A percentile compares a stretch with the other conserved stretches of the same genome.
phyloP scores from a whole-genome alignment of 2,329 filamentous ascomycete genomes.

The Beauveria varroae region DNA sequence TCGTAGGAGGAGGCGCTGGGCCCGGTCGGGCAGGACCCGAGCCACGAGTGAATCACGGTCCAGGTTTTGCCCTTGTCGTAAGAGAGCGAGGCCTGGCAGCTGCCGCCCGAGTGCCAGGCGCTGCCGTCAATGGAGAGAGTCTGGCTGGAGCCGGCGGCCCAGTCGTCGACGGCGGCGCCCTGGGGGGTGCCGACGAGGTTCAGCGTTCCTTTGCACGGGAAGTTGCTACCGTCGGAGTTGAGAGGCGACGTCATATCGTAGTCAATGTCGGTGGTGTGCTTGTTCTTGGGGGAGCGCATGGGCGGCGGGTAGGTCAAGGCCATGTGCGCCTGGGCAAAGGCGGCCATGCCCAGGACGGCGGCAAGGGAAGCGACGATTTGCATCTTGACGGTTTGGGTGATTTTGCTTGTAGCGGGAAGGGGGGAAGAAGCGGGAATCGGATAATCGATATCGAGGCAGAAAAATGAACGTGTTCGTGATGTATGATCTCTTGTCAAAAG shows the following conservation, averaged over 20 bases:
- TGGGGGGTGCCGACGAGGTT: slow-evolving; percentile 38
- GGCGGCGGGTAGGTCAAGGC: slow-evolving; percentile 46
- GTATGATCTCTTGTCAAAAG: slow-evolving; percentile 3
- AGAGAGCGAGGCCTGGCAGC: slow-evolving; percentile 68
- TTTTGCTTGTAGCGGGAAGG: slow-evolving; percentile 9
- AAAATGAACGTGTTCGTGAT: neutral
- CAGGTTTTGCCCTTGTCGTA: slow-evolving; percentile 65
- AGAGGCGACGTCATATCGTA: slow-evolving; percentile 68
- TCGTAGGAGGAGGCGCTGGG: slow-evolving; percentile 42
- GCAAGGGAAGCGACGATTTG: slow-evolving; percentile 22
- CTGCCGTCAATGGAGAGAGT: slow-evolving; percentile 57
- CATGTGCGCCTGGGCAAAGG: slow-evolving; percentile 47
- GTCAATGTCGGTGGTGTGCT: slow-evolving; percentile 46
- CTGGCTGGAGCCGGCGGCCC: slow-evolving; percentile 53
- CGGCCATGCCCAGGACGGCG: slow-evolving; percentile 33
- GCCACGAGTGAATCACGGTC: slow-evolving; percentile 55
- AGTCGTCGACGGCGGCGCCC: slow-evolving; percentile 51
- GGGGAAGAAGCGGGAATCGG: neutral
- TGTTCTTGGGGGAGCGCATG: slow-evolving; percentile 46
- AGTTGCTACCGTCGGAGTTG: slow-evolving; percentile 52
- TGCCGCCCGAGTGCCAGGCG: slow-evolving; percentile 60
- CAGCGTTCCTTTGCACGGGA: slow-evolving; percentile 65
- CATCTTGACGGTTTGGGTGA: slow-evolving; percentile 11
- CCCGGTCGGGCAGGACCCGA: slow-evolving; percentile 44
- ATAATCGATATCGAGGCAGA: neutral